These are phyloP conservation scores for Chlamydomonas incerta DNA, from an alignment of 139 green algal species.

Conservation along the genomic window DNA sequence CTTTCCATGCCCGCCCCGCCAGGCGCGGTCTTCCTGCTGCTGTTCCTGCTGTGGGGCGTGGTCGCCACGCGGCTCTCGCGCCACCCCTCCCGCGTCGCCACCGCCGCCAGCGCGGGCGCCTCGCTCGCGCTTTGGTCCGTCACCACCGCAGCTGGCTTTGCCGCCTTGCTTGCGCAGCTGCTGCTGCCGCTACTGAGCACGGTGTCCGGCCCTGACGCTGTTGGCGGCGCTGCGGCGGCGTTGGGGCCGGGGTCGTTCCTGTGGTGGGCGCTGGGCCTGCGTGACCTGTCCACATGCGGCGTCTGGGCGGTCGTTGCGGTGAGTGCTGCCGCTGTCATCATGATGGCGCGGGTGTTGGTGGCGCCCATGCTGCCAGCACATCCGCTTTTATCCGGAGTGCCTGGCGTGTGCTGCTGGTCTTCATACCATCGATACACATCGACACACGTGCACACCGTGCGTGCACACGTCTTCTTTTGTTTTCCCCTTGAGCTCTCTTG, in stretches of 20 bases:
- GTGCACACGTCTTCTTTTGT: too few relatives aligned
- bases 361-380: too few relatives aligned
- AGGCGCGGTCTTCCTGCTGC: conserved; percentile 5
- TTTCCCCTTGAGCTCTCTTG: too few relatives aligned
- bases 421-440: too few relatives aligned
- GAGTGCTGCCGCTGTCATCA: too few relatives aligned
- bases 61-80: not conserved
- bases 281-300: not conserved
- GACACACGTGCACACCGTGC: too few relatives aligned
- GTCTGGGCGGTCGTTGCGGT: not conserved
- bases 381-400: too few relatives aligned
- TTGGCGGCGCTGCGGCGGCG: not conserved
- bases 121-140: conserved; percentile 6
- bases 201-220: not conserved
- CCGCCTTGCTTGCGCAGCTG: conserved; percentile 5
- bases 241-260: not conserved
- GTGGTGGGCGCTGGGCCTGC: conserved; percentile 12
- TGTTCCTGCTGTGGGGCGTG: conserved; percentile 22
- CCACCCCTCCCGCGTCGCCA: not conserved
- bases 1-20: too few relatives aligned
- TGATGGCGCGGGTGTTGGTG: too few relatives aligned
- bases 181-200: not conserved
- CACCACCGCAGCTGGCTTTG: not conserved
- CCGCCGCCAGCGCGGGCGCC: not conserved
- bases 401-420: too few relatives aligned